Evolutionary conservation across 2,329 filamentous ascomycete species (phyloP), one percentile per base, ranked within the genome.

Genomic region (Zasmidium cellare): DNA sequence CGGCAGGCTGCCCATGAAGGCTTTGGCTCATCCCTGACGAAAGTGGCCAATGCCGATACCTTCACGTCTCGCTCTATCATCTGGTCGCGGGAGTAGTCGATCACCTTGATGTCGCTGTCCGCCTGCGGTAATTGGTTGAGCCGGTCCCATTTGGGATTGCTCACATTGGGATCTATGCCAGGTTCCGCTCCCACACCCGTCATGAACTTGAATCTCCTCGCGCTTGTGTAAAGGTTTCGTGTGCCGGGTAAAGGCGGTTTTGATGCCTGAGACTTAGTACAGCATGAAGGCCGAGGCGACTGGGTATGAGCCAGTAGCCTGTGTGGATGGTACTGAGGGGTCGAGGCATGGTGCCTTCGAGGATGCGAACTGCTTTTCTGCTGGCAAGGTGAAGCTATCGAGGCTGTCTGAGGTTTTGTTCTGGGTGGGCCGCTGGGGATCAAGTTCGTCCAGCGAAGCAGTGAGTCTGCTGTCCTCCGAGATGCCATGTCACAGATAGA

Each of bases 1-100:
- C 93, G 84, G 68, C 90, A 94, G 59, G 84, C 83, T 16, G 86
- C 87, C 90, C 90, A 96, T 0, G 79, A 75, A 31, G 87, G 84
- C 66, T 85, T 84, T 1, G 86, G 84, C 25, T 79, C 71, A 14
- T 61, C 31, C n/a, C 81, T 75, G 53, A 97, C 72, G 59, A 94
- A 96, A 0, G 80, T 78, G 48, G 85, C 82, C 12, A 97, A 80
- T 0, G 81, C 81, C 2, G 82, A 79, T 67, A 96, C 96, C 58
- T 88, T 81, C 44, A 94, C 80, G 66, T 88, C 84, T 12, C 83
- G 77, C 70, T 96, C 86, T 23, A 85, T 76, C 11, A 71, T 53
- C 3, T 57, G 64, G 11, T 89, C 80, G 59, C 87, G 82, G 9
- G 88, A 90, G 70, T 92, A 96, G 71, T 97, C 92, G 46, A 96